These are phyloP conservation scores for Cucumis variabilis DNA, from an alignment of 331 rosid species.

Conservation along the genomic window DNA sequence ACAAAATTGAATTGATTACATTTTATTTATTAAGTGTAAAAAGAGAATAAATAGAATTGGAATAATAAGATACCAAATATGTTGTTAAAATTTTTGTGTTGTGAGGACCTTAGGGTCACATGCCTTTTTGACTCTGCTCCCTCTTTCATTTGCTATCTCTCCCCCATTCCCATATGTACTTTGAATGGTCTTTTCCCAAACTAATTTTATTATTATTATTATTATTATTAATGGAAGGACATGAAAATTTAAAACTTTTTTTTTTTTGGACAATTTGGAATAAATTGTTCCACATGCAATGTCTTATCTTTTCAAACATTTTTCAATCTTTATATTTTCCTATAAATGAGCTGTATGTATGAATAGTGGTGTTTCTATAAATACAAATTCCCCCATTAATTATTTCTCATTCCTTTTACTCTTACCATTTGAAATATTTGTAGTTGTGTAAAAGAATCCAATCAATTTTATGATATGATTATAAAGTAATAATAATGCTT, in stretches of 20 bases:
- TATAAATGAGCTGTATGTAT: background rate
- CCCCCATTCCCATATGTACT: background rate
- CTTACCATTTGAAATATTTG: background rate
- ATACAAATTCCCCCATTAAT: background rate
- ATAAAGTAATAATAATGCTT: no score
- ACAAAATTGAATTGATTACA: no score
- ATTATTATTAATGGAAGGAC: background rate
- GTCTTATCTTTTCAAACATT: background rate
- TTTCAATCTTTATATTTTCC: background rate
- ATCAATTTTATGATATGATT: no score
- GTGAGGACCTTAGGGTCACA: no score
- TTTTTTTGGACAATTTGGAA: background rate
- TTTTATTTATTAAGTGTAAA: no score
- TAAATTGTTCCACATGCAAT: background rate
- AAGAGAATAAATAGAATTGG: no score
- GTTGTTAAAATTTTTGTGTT: background rate
- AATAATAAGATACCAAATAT: background rate
- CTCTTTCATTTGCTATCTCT: background rate
- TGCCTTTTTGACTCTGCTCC: background rate
- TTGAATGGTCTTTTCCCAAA: background rate
- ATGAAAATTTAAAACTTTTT: background rate
- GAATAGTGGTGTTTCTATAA: conserved; percentile 3
- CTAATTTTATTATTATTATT: background rate
- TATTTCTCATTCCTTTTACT: background rate
- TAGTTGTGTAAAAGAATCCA: no score